Base-by-base conservation (phyloP, 208 protist genomes). In the Crithidia brevicula region DNA sequence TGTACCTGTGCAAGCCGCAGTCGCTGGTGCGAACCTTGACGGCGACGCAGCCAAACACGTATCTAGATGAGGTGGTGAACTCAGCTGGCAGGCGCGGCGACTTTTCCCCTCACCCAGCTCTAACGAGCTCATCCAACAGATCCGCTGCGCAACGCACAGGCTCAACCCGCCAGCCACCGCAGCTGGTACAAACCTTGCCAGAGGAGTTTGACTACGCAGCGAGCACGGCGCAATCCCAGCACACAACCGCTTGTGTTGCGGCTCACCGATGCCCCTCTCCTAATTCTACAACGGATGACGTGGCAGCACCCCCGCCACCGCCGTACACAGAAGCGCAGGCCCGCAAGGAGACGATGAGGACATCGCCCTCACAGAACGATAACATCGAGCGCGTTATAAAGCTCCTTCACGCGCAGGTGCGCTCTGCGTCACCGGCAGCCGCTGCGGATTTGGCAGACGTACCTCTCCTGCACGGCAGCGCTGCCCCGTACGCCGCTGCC, bases 51-150 rank as follows among this genome's bases (percentile, higher is more conserved):
- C 8, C n/a, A 18, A 23, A 50, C 50, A 31, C 38, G 3, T 74
- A 74, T 47, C 43, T 74, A 2, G 68, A 67, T 20, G 59, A 67
- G 11, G 43, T 74, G 0, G 60, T 74, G 43, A 42, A 54, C 20
- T 31, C 15, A 20, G 11, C 28, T 1, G 5, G 40, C 1, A 33
- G 13, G 16, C 31, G 40, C 28, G 22, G n/a, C 23, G 45, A 22
- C 11, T 8, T 13, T 31, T 18, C 43, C 28, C 23, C 59, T 18
- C 33, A 63, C 57, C 38, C 42, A n/a, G 30, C 22, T n/a, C n/a
- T n/a, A n/a, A n/a, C n/a, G n/a, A n/a, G n/a, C n/a, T n/a, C n/a
- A n/a, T n/a, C n/a, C n/a, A n/a, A n/a, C n/a, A n/a, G n/a, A n/a
- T n/a, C n/a, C n/a, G n/a, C n/a, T n/a, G n/a, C n/a, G n/a, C n/a